Conservation (phyloP, 805 yeast genomes). For the Barnettozyma botsteinii region DNA sequence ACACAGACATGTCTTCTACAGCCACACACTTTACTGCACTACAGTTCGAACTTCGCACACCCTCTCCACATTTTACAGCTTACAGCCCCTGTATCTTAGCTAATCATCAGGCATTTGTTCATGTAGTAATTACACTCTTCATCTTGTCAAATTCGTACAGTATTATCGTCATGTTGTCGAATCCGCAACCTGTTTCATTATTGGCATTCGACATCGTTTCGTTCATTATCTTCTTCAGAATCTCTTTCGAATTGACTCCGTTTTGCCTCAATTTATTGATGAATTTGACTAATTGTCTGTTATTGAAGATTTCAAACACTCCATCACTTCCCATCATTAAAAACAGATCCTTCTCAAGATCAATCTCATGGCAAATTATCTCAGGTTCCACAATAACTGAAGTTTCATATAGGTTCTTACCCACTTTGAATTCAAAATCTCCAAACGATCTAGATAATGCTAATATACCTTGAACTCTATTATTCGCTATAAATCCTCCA, state of each 20-base stretch:
- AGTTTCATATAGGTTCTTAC: constrained; percentile 40
- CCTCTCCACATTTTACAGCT: no score
- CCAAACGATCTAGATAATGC: constrained; percentile 92
- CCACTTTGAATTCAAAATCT: constrained; percentile 50
- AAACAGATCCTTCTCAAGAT: constrained; percentile 49
- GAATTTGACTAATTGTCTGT: constrained; percentile 44
- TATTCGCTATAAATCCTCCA: constrained; percentile 89
- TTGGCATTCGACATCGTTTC: constrained; percentile 61
- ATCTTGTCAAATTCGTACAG: constrained; percentile 4
- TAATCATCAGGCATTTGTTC: no score
- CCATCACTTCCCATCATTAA: constrained; percentile 78
- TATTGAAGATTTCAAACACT: constrained; percentile 69
- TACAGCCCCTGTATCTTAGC: no score
- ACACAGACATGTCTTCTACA: no score
- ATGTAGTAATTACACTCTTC: no score
- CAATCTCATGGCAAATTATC: constrained; percentile 48
- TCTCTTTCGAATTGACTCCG: constrained; percentile 54
- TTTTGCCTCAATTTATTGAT: constrained; percentile 52
- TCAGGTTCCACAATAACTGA: constrained; percentile 81
- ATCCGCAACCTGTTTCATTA: constrained; percentile 71
- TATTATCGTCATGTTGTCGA: constrained; percentile 62
- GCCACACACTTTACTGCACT: no score
- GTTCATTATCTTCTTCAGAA: constrained; percentile 54
- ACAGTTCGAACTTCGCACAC: no score
- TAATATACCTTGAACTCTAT: constrained; percentile 91